Evolutionary conservation across 345 rosid species (phyloP).

Genomic region (Aquilaria malaccensis): DNA sequence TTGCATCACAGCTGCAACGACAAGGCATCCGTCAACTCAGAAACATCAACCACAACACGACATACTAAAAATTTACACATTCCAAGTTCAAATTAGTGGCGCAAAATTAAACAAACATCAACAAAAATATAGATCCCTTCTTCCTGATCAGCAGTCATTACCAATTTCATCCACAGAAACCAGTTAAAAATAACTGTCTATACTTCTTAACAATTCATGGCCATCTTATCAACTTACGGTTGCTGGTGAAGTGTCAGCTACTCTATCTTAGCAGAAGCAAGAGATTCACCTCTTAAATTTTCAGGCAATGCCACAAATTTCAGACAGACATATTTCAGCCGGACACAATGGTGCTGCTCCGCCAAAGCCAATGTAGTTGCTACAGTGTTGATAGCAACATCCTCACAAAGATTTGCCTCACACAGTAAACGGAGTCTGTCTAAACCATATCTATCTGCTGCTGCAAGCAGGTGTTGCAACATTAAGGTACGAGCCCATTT

Average conservation of each 20-base stretch:
- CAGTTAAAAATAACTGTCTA: no score
- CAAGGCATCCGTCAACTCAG: neutral
- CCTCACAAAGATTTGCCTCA: constrained; percentile 42
- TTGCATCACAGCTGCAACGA: constrained; percentile 56
- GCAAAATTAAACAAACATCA: no score
- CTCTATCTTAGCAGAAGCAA: neutral
- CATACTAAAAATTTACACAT: no score
- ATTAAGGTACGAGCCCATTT: constrained; percentile 58
- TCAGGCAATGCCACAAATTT: constrained; percentile 46
- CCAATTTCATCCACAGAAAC: no score
- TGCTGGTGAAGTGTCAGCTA: no score
- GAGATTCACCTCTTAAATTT: constrained; percentile 35
- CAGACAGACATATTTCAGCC: constrained; percentile 49
- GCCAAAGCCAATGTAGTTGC: constrained; percentile 61
- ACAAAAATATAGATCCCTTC: no score
- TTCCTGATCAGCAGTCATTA: no score
- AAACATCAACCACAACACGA: neutral
- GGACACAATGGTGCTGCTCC: constrained; percentile 60
- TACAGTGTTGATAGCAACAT: constrained; percentile 51
- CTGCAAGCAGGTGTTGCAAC: constrained; percentile 61
- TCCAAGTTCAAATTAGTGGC: no score
- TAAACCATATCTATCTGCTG: constrained; percentile 56
- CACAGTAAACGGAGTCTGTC: constrained; percentile 50
- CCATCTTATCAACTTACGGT: no score
- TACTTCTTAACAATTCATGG: no score